Base-by-base conservation (phyloP, 208 protist genomes). In the Leishmania tarentolae region DNA sequence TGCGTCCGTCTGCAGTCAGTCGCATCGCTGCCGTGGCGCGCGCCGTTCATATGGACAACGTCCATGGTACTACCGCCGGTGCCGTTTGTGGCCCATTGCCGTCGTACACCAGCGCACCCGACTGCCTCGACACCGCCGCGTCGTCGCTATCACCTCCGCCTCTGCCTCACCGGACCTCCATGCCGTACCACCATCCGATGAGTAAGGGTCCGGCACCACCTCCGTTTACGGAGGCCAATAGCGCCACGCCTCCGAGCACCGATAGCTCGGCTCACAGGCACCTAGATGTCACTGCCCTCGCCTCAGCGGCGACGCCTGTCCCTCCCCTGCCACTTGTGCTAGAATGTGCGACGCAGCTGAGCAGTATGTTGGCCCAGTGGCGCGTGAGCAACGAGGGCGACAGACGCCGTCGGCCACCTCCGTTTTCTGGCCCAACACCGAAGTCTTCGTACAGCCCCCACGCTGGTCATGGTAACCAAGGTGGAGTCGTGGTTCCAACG, bases 311-410 rank as follows among this genome's bases (percentile, higher is more conserved):
- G 76, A 11, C 21, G 56, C n/a, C 78, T 3, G 73, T 86, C 24
- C 82, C 82, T 11, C 76, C 82, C 35, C 66, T 79, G n/a, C n/a
- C 82, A 61, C 52, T 86, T 68, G 72, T 86, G 78, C 63, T 86
- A 24, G 78, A 82, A 66, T 86, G 82, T 42, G n/a, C 78, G 73
- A 59, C 61, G 65, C 82, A 82, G 82, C 78, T 86, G 19, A 75
- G 66, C 28, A 56, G 11, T 19, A n/a, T 82, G 63, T 28, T 82
- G 82, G 75, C 78, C 35, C 82, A 82, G 74, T 86, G 82, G 77
- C 82, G 78, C 3, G 46, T 72, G 1, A 56, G 74, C 78, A 79
- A 56, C 46, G 78, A 76, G 44, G 52, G 73, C 47, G 56, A 47
- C 17, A 50, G 73, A 19, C 74, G 82, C n/a, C 46, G 24, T 37